Percentiles rank a stretch among this genome's conserved stretches.
These are phyloP conservation scores for Thinopyrum elongatum DNA, from an alignment of 176 grass and related monocot species.

Conservation along the genomic window DNA sequence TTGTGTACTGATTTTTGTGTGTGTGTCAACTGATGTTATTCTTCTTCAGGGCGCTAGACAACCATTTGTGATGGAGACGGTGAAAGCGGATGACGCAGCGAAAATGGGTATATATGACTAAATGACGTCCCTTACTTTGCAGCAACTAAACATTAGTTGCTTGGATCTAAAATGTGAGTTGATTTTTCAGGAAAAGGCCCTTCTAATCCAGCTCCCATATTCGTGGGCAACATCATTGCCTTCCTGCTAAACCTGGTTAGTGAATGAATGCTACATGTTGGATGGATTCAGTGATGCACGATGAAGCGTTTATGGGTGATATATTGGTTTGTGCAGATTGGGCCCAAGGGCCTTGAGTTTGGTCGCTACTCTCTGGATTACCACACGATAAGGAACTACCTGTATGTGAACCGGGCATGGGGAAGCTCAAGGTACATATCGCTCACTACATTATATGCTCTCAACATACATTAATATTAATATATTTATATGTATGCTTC, in stretches of 20 bases:
- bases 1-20: background rate
- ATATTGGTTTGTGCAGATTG: constrained; percentile 60
- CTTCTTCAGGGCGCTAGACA: constrained; percentile 62
- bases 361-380: constrained; percentile 97
- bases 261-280: background rate
- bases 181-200: constrained; percentile 71
- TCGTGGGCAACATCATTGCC: constrained; percentile 79
- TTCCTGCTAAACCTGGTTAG: constrained; percentile 81
- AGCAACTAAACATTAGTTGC: background rate
- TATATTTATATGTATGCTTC: no score
- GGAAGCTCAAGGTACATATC: constrained; percentile 56
- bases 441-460: background rate
- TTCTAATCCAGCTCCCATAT: constrained; percentile 66
- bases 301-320: background rate
- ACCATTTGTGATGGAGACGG: constrained; percentile 92
- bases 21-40: background rate
- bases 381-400: constrained; percentile 89
- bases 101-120: constrained; percentile 60
- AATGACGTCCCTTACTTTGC: background rate
- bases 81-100: constrained; percentile 91
- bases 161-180: constrained; percentile 2
- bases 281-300: background rate
- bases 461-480: background rate
- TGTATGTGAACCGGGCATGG: constrained; percentile 76
- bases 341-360: constrained; percentile 93